These are phyloP conservation scores for Thraustochytrium sp. DNA, from an alignment of 352 stramenopile species.

Conservation along the genomic window DNA sequence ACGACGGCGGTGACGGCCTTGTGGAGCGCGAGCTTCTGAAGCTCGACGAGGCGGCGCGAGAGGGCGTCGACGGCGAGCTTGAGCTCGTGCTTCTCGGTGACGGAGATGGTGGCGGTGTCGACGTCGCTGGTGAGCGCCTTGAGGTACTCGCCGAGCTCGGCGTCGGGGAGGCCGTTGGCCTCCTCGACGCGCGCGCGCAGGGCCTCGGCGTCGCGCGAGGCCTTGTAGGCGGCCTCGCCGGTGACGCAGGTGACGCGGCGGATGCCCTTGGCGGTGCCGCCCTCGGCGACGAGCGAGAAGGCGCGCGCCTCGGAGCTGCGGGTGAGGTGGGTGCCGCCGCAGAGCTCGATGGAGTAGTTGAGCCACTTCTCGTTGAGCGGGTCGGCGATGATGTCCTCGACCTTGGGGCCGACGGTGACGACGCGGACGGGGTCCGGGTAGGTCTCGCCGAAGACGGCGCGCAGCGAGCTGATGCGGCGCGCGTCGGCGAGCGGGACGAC, in stretches of 20 bases:
- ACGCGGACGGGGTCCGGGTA: conserved; percentile 98
- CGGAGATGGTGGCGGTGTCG: conserved; percentile 57
- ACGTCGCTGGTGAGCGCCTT: conserved; percentile 64
- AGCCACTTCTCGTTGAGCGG: conserved; percentile 76
- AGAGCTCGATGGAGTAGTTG: conserved; percentile 96
- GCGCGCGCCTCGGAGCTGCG: conserved; percentile 91
- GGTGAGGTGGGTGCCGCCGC: conserved; percentile 92
- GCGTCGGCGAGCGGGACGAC: conserved; percentile 86
- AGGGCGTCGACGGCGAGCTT: conserved; percentile 77
- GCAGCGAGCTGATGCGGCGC: conserved; percentile 87
- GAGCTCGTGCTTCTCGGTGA: conserved; percentile 75
- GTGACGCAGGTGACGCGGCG: conserved; percentile 90
- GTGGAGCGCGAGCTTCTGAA: conserved; percentile 61
- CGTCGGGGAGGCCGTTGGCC: conserved; percentile 54
- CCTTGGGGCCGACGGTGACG: conserved; percentile 81
- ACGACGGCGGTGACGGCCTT: not conserved
- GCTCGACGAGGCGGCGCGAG: conserved; percentile 76
- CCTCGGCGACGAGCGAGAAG: conserved; percentile 95
- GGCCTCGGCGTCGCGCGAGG: conserved; percentile 69
- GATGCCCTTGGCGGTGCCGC: conserved; percentile 92
- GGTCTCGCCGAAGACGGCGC: conserved; percentile 93
- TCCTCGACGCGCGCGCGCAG: conserved; percentile 68
- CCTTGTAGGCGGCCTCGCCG: conserved; percentile 70
- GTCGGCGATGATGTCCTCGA: conserved; percentile 60
- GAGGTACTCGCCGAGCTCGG: conserved; percentile 68